Percentiles rank a stretch among this genome's conserved stretches.
phyloP scores from a whole-genome alignment of 768 basidiomycete genomes.

The Leccinellum rugosiceps region DNA sequence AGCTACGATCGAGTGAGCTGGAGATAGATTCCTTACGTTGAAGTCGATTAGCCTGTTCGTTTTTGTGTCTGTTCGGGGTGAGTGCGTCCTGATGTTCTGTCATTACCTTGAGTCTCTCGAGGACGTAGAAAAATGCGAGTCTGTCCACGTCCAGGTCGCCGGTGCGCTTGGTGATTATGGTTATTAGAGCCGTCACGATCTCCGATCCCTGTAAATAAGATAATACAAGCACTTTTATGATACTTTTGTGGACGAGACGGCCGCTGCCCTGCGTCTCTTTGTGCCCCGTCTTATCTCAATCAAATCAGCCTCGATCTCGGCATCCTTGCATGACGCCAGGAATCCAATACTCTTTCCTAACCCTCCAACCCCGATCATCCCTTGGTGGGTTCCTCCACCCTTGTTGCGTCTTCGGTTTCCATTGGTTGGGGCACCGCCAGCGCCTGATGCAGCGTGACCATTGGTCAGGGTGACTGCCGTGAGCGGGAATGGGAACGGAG shows the following conservation, averaged over 20 bases:
- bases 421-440: slow-evolving; percentile 40
- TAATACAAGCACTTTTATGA: slow-evolving; percentile 20
- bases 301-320: slow-evolving; percentile 71
- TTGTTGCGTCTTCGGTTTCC: slow-evolving; percentile 44
- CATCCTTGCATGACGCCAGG: slow-evolving; percentile 58
- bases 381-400: slow-evolving; percentile 50
- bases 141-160: slow-evolving; percentile 61
- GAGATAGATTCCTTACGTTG: slow-evolving; percentile 32
- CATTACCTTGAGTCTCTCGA: slow-evolving; percentile 82
- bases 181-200: background rate
- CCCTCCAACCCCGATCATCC: slow-evolving; percentile 56
- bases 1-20: background rate
- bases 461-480: slow-evolving; percentile 49
- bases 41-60: slow-evolving; percentile 90
- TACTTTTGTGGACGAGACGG: slow-evolving; percentile 31
- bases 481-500: slow-evolving; percentile 76
- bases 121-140: slow-evolving; percentile 86
- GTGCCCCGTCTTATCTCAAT: slow-evolving; percentile 76
- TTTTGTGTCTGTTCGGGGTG: slow-evolving; percentile 72
- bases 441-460: slow-evolving; percentile 32
- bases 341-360: slow-evolving; percentile 69
- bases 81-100: background rate
- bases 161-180: slow-evolving; percentile 32
- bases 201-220: slow-evolving; percentile 30
- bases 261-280: slow-evolving; percentile 45